Conservation (phyloP, 257 asterid genomes). For the Fraxinus americana region DNA sequence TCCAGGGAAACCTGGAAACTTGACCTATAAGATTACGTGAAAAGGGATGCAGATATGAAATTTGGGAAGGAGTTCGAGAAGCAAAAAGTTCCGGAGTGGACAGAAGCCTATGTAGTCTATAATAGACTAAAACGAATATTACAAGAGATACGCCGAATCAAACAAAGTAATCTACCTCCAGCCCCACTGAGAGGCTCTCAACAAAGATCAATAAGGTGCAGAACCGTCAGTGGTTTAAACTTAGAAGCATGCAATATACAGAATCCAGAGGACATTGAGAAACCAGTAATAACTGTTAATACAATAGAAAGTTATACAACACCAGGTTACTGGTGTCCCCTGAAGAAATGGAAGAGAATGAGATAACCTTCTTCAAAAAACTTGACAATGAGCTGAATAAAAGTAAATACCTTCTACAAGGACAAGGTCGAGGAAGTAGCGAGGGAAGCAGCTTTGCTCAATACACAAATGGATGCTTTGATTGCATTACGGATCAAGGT, state of each 20-base stretch:
- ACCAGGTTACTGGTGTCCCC: constrained; percentile 52
- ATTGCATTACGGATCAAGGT: constrained; percentile 67
- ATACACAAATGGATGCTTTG: constrained; percentile 74
- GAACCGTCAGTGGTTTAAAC: constrained; percentile 43
- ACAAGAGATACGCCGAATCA: constrained; percentile 41
- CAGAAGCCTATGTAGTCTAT: constrained; percentile 83
- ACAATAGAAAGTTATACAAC: constrained; percentile 49
- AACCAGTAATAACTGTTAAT: constrained; percentile 59
- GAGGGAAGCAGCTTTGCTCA: constrained; percentile 53
- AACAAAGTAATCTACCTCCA: constrained; percentile 38
- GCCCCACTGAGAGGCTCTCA: constrained; percentile 31
- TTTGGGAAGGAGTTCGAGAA: constrained; percentile 74
- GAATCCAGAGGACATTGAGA: constrained; percentile 54
- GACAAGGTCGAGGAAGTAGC: constrained; percentile 68
- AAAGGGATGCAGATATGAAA: constrained; percentile 50
- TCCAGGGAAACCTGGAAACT: no score
- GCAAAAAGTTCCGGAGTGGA: constrained; percentile 85
- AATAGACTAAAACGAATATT: constrained; percentile 68
- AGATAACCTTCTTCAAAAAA: constrained; percentile 49
- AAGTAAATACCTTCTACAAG: constrained; percentile 63
- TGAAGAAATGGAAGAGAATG: constrained; percentile 57
- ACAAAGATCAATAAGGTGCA: constrained; percentile 32
- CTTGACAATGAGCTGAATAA: constrained; percentile 86
- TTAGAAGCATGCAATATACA: constrained; percentile 24
- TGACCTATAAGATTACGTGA: neutral